Percentiles rank a stretch among this genome's conserved stretches.
phyloP scores from a whole-genome alignment of 108 stramenopile species.

The Nitzschia sp. region DNA sequence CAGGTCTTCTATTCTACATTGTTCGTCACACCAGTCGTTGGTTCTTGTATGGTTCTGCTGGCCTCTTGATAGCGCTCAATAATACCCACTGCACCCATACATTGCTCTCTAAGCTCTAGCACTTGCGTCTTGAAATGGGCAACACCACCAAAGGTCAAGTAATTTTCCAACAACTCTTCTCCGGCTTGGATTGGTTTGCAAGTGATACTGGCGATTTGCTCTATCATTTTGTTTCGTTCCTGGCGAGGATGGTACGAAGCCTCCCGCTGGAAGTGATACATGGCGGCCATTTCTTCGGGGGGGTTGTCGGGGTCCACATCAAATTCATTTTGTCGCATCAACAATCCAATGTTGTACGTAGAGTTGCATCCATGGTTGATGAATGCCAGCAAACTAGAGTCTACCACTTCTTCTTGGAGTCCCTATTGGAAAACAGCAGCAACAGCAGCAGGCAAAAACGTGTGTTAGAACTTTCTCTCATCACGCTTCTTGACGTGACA shows the following conservation, averaged over 20 bases:
- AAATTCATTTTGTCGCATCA: background rate
- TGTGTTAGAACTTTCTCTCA: too few relatives aligned
- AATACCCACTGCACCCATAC: background rate
- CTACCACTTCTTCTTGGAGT: background rate
- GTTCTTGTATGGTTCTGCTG: too few relatives aligned
- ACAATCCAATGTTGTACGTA: background rate
- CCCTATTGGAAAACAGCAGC: background rate
- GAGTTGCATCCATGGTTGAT: constrained; percentile 2
- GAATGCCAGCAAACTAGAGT: background rate
- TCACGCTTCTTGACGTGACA: too few relatives aligned
- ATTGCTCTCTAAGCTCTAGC: background rate
- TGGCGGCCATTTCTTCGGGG: background rate
- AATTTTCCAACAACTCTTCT: background rate
- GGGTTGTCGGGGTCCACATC: background rate
- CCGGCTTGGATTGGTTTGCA: background rate
- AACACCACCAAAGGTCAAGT: background rate
- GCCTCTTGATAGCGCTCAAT: background rate
- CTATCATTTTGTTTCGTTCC: background rate
- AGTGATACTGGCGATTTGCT: background rate
- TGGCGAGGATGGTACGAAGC: background rate
- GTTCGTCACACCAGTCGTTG: too few relatives aligned
- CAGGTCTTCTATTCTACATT: too few relatives aligned
- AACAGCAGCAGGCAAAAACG: too few relatives aligned
- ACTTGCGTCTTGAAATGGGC: background rate
- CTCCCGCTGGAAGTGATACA: too few relatives aligned